phyloP scores from a whole-genome alignment of 2,329 filamentous ascomycete genomes.

The Alternaria gaisen region DNA sequence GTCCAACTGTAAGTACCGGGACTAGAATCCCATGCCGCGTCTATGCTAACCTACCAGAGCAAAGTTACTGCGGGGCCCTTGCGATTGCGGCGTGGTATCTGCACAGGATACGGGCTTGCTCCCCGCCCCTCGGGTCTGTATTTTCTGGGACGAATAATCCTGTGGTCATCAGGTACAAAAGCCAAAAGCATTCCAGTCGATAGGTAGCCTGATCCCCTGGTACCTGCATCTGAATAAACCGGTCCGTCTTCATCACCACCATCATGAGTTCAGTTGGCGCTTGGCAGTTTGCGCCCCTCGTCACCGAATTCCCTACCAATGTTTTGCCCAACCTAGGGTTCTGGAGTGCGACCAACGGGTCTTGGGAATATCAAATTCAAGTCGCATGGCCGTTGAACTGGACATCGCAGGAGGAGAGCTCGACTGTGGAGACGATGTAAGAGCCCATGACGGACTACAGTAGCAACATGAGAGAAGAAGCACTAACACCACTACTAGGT shows the following conservation, averaged over 20 bases:
- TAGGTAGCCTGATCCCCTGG: background rate
- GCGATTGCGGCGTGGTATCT: slow-evolving; percentile 11
- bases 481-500: slow-evolving; percentile 30
- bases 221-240: slow-evolving; percentile 1
- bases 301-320: slow-evolving; percentile 32
- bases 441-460: slow-evolving; percentile 1
- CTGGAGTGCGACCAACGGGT: slow-evolving; percentile 45
- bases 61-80: slow-evolving; percentile 9
- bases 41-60: slow-evolving; percentile 14
- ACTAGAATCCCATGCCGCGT: slow-evolving; percentile 16
- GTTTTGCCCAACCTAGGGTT: slow-evolving; percentile 42
- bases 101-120: slow-evolving; percentile 11
- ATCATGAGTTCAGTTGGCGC: slow-evolving; percentile 33
- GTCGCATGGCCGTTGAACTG: slow-evolving; percentile 46
- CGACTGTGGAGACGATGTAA: slow-evolving; percentile 45
- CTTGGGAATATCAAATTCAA: slow-evolving; percentile 48
- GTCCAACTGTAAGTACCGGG: slow-evolving; percentile 15
- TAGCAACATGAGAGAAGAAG: background rate
- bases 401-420: slow-evolving; percentile 34
- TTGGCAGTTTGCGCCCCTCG: slow-evolving; percentile 42
- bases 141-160: background rate
- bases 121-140: slow-evolving; percentile 14
- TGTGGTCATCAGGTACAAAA: slow-evolving; percentile 6
- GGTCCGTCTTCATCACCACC: background rate
- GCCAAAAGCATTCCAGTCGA: slow-evolving; percentile 1